Percentiles rank a stretch among this genome's conserved stretches.
Conservation (phyloP, 805 yeast genomes). For the Wickerhamiella allomyrinae region DNA sequence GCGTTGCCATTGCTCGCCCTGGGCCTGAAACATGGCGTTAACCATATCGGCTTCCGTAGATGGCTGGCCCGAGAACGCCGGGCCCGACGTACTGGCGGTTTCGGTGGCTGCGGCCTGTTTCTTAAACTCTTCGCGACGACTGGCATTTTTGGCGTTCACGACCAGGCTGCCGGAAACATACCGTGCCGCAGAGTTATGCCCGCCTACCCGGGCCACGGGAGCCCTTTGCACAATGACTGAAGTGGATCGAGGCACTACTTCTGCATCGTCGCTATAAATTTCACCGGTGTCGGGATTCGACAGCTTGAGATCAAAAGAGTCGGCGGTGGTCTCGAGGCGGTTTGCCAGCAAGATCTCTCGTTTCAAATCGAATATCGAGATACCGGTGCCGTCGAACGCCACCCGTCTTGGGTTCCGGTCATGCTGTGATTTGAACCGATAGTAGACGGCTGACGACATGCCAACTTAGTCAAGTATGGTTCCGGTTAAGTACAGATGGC, state of each 20-base stretch:
- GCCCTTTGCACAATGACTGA: conserved; percentile 69
- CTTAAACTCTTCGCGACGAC: conserved; percentile 23
- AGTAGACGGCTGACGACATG: conserved; percentile 83
- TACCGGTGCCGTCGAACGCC: conserved; percentile 90
- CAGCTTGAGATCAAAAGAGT: conserved; percentile 54
- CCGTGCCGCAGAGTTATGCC: conserved; percentile 41
- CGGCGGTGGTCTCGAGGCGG: conserved; percentile 69
- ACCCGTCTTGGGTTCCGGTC: conserved; percentile 49
- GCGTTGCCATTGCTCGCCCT: conserved; percentile 87
- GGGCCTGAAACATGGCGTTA: conserved; percentile 81
- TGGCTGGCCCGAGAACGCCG: conserved; percentile 30
- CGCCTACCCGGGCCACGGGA: conserved; percentile 40
- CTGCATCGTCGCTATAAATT: conserved; percentile 77
- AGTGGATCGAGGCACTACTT: conserved; percentile 79
- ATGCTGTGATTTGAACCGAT: conserved; percentile 72
- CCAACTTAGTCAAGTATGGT: background rate
- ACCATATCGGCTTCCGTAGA: conserved; percentile 76
- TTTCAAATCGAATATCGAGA: conserved; percentile 86
- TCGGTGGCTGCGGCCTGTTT: conserved; percentile 12
- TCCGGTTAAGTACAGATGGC: too few relatives aligned
- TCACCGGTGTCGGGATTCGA: conserved; percentile 58
- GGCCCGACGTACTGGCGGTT: conserved; percentile 13
- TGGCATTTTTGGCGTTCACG: conserved; percentile 24
- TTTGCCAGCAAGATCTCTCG: conserved; percentile 76
- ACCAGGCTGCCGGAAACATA: conserved; percentile 38